Percentiles rank a stretch among this genome's conserved stretches.
Evolutionary conservation across 2,329 filamentous ascomycete genomes (phyloP).

Genomic region (Geosmithia morbida): DNA sequence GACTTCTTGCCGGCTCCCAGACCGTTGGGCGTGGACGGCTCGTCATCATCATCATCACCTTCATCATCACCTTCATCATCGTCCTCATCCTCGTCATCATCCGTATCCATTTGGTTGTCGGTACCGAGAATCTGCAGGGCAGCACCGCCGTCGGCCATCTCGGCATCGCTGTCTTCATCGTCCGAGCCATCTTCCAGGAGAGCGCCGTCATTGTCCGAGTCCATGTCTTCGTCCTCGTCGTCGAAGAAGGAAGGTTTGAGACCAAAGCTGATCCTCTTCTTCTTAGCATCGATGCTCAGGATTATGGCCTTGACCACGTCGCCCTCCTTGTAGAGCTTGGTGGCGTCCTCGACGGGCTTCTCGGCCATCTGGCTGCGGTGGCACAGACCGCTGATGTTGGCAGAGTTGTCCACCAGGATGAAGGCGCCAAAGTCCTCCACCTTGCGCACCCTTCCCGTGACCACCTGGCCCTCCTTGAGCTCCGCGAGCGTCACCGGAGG

Average conservation of each 20-base stretch:
- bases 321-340: constrained; percentile 76
- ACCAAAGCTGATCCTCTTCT: constrained; percentile 74
- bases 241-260: constrained; percentile 88
- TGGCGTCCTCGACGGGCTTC: constrained; percentile 66
- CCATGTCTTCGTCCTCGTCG: constrained; percentile 40
- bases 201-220: constrained; percentile 29
- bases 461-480: constrained; percentile 61
- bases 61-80: constrained; percentile 9
- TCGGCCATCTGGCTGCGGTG: constrained; percentile 89
- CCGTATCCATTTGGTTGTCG: constrained; percentile 28
- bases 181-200: constrained; percentile 19
- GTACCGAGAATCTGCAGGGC: constrained; percentile 28
- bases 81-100: constrained; percentile 19
- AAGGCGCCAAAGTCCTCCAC: constrained; percentile 94
- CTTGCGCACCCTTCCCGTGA: constrained; percentile 85
- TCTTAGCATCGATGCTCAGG: constrained; percentile 59
- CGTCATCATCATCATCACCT: constrained; percentile 25
- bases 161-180: constrained; percentile 32
- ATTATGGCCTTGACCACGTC: constrained; percentile 90
- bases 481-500: constrained; percentile 62
- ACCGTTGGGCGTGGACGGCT: constrained; percentile 29
- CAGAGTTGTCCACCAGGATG: constrained; percentile 74
- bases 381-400: constrained; percentile 83
- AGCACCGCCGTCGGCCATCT: constrained; percentile 29
- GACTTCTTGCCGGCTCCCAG: constrained; percentile 69